phyloP scores from a whole-genome alignment of 2,329 filamentous ascomycete genomes.

The Aspergillus aculeatus region DNA sequence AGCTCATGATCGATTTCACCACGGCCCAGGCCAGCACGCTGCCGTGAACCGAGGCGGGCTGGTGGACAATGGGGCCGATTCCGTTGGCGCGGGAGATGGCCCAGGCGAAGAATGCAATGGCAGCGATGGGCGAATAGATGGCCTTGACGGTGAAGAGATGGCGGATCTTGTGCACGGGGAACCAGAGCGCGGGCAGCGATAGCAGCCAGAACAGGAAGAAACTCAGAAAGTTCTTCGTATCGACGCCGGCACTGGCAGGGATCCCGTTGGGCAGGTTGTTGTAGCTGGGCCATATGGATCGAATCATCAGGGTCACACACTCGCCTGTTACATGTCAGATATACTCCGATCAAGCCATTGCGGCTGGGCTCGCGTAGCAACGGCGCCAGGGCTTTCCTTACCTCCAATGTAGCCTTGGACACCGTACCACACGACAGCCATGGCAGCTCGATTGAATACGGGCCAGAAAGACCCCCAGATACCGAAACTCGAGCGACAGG shows the following conservation, averaged over 20 bases:
- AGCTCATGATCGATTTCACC: slow-evolving; percentile 80
- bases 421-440: slow-evolving; percentile 85
- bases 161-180: slow-evolving; percentile 82
- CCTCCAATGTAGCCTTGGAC: slow-evolving; percentile 73
- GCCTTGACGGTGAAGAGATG: slow-evolving; percentile 91
- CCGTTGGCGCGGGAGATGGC: slow-evolving; percentile 77
- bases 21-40: slow-evolving; percentile 76
- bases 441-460: slow-evolving; percentile 81
- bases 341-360: not conserved
- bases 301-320: slow-evolving; percentile 87
- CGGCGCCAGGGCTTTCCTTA: slow-evolving; percentile 16
- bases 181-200: slow-evolving; percentile 82
- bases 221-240: slow-evolving; percentile 71
- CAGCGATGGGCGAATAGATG: slow-evolving; percentile 78
- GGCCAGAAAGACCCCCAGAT: slow-evolving; percentile 90
- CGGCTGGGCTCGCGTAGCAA: not conserved
- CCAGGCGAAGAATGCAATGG: slow-evolving; percentile 85
- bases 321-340: slow-evolving; percentile 49
- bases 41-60: slow-evolving; percentile 63
- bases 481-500: slow-evolving; percentile 74
- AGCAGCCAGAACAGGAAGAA: slow-evolving; percentile 86
- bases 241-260: slow-evolving; percentile 63
- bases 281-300: slow-evolving; percentile 70
- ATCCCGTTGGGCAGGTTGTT: slow-evolving; percentile 67
- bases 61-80: slow-evolving; percentile 76